Evolutionary conservation across 1,284 basidiomycete genomes (phyloP), one percentile per base, ranked within the genome.

Genomic region (Ceratobasidium sp.): DNA sequence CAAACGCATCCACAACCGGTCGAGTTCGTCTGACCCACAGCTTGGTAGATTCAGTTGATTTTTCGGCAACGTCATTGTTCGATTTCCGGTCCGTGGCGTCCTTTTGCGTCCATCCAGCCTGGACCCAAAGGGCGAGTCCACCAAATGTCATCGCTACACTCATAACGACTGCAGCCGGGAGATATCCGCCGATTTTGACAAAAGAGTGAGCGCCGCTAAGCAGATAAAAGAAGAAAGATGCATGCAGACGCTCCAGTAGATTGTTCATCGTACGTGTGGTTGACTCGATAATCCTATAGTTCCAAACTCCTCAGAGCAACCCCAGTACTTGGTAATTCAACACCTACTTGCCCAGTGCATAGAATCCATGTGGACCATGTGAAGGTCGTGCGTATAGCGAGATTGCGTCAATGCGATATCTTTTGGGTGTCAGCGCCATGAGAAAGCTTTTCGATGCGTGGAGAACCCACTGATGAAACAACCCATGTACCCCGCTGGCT

Each of bases 211-310:
- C 86, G 29, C 83, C 84, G 3, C 91, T 87, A 70, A 96, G 81
- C 70, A 98, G 83, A 80, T 95, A 98, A 80, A 98, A 94, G 82
- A 97, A 96, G 80, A 96, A 95, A 0, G 93, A 96, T 3, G 95
- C 94, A 77, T 98, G 95, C 25, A 98, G 86, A 13, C 95, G 87
- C 77, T 98, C 95, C 12, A 97, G 84, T 6, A 97, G 84, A 76
- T 98, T 98, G 79, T 96, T 97, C 77, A 89, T 87, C 8, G 94
- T 93, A 68, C 95, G 86, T 38, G 96, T 81, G 12, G 91, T 89
- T 0, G 92, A 94, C 79, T 98, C 96, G 47, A 96, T 76, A 45
- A 89, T 83, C 49, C 92, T 93, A 72, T 17, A 54, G 35, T 8
- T 12, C 29, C 25, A 54, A 29, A 54, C 31, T 12, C 34, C 8